Base-by-base conservation (phyloP, 345 rosid species). In the Melaleuca quinquenervia region DNA sequence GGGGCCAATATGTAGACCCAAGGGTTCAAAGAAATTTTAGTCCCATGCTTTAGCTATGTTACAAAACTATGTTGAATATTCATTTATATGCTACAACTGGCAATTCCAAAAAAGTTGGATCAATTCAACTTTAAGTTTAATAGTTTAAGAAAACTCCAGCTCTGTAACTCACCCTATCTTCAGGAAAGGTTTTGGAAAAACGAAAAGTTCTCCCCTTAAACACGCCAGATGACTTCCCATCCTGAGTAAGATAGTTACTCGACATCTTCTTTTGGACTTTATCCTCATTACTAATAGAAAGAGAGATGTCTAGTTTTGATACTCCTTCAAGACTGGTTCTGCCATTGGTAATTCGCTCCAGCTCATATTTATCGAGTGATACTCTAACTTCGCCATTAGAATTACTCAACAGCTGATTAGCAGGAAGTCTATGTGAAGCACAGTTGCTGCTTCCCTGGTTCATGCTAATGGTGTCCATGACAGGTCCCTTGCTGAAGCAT, bases 151-250 rank as follows among this genome's bases (percentile, higher is more conserved):
- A 60, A 84, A 45, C 44, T 29, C 64, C n/a, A 24, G 54, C 50
- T 55, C 85, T 75, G 64, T n/a, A 84, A 87, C 95, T 87, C 93
- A 97, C 99, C 94, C 94, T 91, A 85, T 96, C 96, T 89, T 92
- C 91, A 91, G 96, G 97, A 93, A 96, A 96, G 50, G 90, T 91
- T 88, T 87, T 85, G 29, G 98, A 94, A 91, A 96, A 97, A 89
- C 95, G 70, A 90, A 97, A 96, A 83, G n/a, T 89, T 84, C 91
- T 95, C 91, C 98, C 95, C 87, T 86, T 89, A 90, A 96, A 97
- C 88, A 95, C 94, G 83, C 76, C 76, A 56, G 86, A 84, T 84
- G 89, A 86, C 80, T 89, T 90, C 91, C 70, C 87, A 82, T 83
- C 91, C 52, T 88, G 91, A 86, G 84, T 85, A 83, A 62, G 70